Evolutionary conservation across 192 early-diverging fungal species (phyloP).

Genomic region (Phycomyces nitens): DNA sequence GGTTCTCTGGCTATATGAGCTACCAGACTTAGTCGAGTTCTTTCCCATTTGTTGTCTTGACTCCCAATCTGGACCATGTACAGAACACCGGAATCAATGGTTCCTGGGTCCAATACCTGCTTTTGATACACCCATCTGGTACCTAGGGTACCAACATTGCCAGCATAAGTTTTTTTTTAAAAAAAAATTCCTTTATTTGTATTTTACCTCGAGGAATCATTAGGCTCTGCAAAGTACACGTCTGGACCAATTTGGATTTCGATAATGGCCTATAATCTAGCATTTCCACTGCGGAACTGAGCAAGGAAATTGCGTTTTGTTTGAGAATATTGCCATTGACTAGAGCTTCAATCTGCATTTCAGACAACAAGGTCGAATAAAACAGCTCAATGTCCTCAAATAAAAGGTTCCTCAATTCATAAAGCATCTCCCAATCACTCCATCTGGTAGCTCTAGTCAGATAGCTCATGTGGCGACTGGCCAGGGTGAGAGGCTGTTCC

Average conservation of each 20-base stretch:
- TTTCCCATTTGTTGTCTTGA: slow-evolving; percentile 55
- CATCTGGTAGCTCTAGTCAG: slow-evolving; percentile 74
- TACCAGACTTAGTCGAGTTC: slow-evolving; percentile 66
- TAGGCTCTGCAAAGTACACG: too few species aligned
- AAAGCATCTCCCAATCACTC: slow-evolving; percentile 73
- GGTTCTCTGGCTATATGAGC: slow-evolving; percentile 84
- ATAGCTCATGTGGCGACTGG: slow-evolving; percentile 65
- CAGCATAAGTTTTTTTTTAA: too few species aligned
- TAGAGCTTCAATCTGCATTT: slow-evolving; percentile 71
- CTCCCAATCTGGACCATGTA: slow-evolving; percentile 81
- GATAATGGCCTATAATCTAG: slow-evolving; percentile 48
- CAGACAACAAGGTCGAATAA: slow-evolving; percentile 64
- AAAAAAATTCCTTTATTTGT: slow-evolving; percentile 37
- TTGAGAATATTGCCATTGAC: slow-evolving; percentile 80
- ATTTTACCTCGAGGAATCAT: too few species aligned
- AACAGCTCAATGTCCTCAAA: slow-evolving; percentile 71
- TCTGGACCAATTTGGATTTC: too few species aligned
- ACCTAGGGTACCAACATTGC: too few species aligned
- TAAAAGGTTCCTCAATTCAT: slow-evolving; percentile 62
- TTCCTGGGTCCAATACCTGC: slow-evolving; percentile 65
- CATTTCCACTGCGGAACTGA: slow-evolving; percentile 50
- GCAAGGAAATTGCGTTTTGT: slow-evolving; percentile 60
- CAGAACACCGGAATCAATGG: slow-evolving; percentile 87
- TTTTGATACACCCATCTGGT: slow-evolving; percentile 46
- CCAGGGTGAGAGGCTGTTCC: slow-evolving; percentile 75